Base-by-base conservation (phyloP, 1,284 basidiomycete species). In the Ustilago loliicola region DNA sequence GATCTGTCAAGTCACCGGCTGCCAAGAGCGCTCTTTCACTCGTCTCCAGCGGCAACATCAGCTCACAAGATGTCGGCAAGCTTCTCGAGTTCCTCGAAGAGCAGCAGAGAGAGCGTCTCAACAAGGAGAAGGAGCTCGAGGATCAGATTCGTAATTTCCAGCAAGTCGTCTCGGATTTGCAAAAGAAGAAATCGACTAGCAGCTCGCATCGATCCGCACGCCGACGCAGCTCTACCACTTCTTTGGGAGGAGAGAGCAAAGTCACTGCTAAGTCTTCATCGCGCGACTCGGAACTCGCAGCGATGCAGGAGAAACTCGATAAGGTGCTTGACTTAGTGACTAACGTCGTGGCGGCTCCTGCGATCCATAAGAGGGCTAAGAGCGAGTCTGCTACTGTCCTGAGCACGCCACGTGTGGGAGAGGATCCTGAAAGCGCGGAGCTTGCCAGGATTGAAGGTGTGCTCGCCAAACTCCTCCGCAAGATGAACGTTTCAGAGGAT, bases 281-380 rank as follows among this genome's bases (percentile, higher is more conserved):
- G 13, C 63, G 68, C 8, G 70, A 72, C 25, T 59, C 72, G 11
- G 80, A 80, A 51, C 66, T 83, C 19, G 75, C 74, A 15, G 72
- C 78, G 3, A 78, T 83, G 79, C 79, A 82, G 51, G 70, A 75
- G 61, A 82, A 81, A 65, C 64, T 83, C 25, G 82, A 82, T 51
- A 61, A 61, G 25, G 77, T 83, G 38, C 72, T 82, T 19, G 66
- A 76, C n/a, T 53, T 83, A 5, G 79, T 83, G 11, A 72, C 72
- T 63, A 68, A 72, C 34, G 70, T 78, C 17, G 67, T 77, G 3
- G 62, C 74, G 17, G 51, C 61, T 45, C 74, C 74, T 17, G 54
- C 60, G 3, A 29, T 57, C 17, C 68, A 76, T 42, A 36, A 53
- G 29, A 53, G 68, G 61, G 65, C 62, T 2, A 59, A 56, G 53